Percentiles rank a stretch among this genome's conserved stretches.
Conservation (phyloP, 176 grass and related monocot genomes). For the Rhynchospora tenuis region DNA sequence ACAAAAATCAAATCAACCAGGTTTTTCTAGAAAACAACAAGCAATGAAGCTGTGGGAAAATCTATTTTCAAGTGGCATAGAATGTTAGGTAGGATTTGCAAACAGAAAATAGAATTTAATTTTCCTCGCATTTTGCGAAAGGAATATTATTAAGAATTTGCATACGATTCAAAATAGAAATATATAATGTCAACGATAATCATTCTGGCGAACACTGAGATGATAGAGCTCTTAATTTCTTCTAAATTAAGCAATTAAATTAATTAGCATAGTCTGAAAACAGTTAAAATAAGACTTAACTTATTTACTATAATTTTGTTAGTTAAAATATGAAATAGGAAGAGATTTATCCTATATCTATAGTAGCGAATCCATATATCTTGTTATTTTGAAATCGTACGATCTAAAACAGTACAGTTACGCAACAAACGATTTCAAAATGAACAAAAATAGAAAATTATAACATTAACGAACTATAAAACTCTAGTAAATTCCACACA, state of each 20-base stretch:
- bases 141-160: neutral
- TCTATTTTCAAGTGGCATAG: neutral
- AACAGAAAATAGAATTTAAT: neutral
- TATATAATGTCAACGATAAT: neutral
- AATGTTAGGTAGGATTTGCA: neutral
- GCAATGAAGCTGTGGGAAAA: neutral
- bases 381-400: too few species aligned
- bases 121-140: neutral
- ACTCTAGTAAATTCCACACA: neutral
- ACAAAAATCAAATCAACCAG: neutral
- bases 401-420: neutral
- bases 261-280: neutral
- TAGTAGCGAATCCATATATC: too few species aligned
- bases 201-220: neutral
- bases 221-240: neutral
- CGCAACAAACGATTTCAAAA: neutral
- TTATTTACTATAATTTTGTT: neutral
- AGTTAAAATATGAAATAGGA: neutral
- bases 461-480: neutral
- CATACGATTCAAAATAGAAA: neutral
- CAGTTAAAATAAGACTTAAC: neutral
- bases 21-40: neutral
- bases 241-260: neutral
- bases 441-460: too few species aligned
- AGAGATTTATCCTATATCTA: neutral